A percentile compares a stretch with the other conserved stretches of the same genome.
These are phyloP conservation scores for Trypanosoma melophagium DNA, from an alignment of 208 protist species.

Conservation along the genomic window DNA sequence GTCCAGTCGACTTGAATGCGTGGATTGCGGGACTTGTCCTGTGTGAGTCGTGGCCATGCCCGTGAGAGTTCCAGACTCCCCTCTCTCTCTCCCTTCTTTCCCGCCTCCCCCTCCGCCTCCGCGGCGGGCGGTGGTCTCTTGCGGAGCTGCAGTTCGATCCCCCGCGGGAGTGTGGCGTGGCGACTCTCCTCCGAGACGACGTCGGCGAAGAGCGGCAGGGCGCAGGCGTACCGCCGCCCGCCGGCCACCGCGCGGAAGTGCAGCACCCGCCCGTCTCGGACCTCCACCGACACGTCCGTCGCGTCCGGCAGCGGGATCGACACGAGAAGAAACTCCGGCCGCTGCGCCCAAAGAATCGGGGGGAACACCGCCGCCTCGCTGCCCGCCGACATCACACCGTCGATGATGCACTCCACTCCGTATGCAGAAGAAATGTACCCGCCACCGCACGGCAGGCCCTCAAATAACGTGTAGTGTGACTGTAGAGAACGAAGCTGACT, in stretches of 20 bases:
- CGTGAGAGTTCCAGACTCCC: conserved; percentile 26
- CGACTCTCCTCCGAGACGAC: conserved; percentile 77
- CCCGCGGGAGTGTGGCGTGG: conserved; percentile 65
- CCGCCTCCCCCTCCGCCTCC: conserved; percentile 48
- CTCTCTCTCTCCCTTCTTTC: too few species aligned
- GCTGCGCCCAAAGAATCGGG: conserved; percentile 83
- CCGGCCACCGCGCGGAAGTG: conserved; percentile 17
- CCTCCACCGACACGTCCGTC: conserved; percentile 56
- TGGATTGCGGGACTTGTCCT: conserved; percentile 53
- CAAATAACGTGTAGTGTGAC: too few species aligned
- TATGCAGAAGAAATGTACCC: too few species aligned
- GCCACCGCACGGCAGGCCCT: too few species aligned
- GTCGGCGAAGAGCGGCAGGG: conserved; percentile 53
- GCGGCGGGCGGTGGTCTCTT: conserved; percentile 37
- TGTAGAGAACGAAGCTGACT: too few species aligned
- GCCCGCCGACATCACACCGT: conserved; percentile 17
- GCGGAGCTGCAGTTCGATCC: conserved; percentile 78
- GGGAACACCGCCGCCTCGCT: conserved; percentile 42
- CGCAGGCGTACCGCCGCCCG: conserved; percentile 40
- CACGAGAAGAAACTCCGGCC: conserved; percentile 71
- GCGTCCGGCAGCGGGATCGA: conserved; percentile 81
- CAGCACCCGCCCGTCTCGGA: conserved; percentile 57
- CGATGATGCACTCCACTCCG: not conserved
- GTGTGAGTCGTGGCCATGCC: conserved; percentile 75
- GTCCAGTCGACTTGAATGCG: conserved; percentile 87